Evolutionary conservation across 768 basidiomycete genomes (phyloP).

Genomic region (Neoboletus subvelutipes): DNA sequence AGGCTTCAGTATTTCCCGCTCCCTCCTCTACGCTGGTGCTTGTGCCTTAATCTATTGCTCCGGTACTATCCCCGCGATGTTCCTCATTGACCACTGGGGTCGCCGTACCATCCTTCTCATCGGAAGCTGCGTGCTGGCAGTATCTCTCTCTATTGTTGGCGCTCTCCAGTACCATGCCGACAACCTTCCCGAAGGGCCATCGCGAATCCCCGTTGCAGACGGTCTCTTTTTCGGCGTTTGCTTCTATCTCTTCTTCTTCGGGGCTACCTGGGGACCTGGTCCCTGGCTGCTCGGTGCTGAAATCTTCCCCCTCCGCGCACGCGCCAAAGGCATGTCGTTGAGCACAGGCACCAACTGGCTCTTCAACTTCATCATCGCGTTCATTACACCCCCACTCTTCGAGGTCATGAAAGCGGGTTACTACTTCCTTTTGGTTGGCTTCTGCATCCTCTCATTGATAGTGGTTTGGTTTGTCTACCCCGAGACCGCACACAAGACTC

Average conservation of each 20-base stretch:
- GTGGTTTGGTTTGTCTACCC: conserved; percentile 50
- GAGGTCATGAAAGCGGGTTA: conserved; percentile 45
- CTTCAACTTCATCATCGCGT: conserved; percentile 43
- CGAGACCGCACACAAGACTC: conserved; percentile 46
- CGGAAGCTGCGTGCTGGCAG: conserved; percentile 44
- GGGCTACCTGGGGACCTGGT: conserved; percentile 55
- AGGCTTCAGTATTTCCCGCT: conserved; percentile 44
- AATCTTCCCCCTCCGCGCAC: conserved; percentile 44
- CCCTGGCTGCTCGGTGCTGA: conserved; percentile 56
- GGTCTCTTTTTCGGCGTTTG: conserved; percentile 46
- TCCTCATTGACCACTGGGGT: conserved; percentile 53
- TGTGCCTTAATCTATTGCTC: conserved; percentile 49
- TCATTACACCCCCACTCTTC: conserved; percentile 60
- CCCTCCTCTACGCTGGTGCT: conserved; percentile 46
- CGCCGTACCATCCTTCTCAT: conserved; percentile 49
- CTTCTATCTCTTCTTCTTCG: conserved; percentile 60
- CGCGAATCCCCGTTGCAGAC: conserved; percentile 33
- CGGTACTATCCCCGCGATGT: conserved; percentile 53
- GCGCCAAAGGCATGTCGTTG: conserved; percentile 40
- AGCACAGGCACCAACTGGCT: conserved; percentile 35
- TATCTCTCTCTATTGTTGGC: conserved; percentile 49
- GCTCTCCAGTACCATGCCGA: conserved; percentile 48
- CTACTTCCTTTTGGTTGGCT: conserved; percentile 52
- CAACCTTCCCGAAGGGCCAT: conserved; percentile 36
- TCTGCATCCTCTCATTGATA: conserved; percentile 43